These are phyloP conservation scores for Dactylis glomerata DNA, from an alignment of 176 grass and related monocot genomes.

Conservation along the genomic window DNA sequence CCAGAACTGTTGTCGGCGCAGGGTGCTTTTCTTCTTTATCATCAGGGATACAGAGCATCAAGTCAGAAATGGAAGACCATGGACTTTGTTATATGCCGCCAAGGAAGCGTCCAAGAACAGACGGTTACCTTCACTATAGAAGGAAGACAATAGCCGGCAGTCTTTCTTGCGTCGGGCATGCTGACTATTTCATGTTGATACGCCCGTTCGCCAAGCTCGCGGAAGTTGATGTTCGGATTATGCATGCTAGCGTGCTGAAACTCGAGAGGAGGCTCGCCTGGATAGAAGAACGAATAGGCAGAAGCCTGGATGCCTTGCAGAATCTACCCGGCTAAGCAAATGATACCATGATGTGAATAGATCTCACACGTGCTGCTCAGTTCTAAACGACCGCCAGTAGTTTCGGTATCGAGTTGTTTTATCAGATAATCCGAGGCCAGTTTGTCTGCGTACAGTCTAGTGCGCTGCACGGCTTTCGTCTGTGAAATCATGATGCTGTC, in stretches of 20 bases:
- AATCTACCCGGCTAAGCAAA: background rate
- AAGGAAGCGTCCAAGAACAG: slow-evolving; percentile 29
- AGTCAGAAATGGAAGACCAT: slow-evolving; percentile 69
- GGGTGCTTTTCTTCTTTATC: background rate
- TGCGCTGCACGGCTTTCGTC: background rate
- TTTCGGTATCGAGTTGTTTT: background rate
- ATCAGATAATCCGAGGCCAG: background rate
- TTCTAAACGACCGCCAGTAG: background rate
- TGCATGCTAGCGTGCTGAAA: slow-evolving; percentile 64
- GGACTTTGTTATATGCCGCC: slow-evolving; percentile 61
- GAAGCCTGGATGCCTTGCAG: slow-evolving; percentile 39
- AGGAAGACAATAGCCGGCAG: slow-evolving; percentile 31
- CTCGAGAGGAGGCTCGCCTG: slow-evolving; percentile 68
- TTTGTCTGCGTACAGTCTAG: background rate
- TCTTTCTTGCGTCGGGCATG: slow-evolving; percentile 54
- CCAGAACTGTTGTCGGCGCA: slow-evolving; percentile 13
- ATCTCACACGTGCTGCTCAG: background rate
- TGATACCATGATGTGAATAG: background rate
- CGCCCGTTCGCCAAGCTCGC: slow-evolving; percentile 68
- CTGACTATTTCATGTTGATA: slow-evolving; percentile 84
- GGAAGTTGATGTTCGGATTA: slow-evolving; percentile 51
- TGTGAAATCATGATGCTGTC: background rate
- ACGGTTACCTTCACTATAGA: slow-evolving; percentile 69
- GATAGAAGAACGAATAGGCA: slow-evolving; percentile 51
- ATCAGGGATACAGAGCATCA: slow-evolving; percentile 46